Percentiles rank a stretch among this genome's conserved stretches.
These are phyloP conservation scores for Conticribra guillardii DNA, from an alignment of 108 stramenopile genomes.

Conservation along the genomic window DNA sequence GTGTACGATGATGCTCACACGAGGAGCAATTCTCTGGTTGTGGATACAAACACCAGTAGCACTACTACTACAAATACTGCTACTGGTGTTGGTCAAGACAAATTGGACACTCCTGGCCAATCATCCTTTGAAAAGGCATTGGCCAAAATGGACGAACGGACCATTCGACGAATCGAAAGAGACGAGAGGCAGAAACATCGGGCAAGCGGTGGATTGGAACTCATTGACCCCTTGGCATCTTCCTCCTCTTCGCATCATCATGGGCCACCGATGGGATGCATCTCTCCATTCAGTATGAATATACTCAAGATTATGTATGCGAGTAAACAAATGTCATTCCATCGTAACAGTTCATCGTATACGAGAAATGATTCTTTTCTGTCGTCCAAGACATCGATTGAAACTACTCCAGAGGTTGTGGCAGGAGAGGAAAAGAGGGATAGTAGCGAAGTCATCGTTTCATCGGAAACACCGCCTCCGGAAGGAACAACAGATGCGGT, in stretches of 20 bases:
- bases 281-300: constrained; percentile 33
- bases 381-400: neutral
- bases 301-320: constrained; percentile 38
- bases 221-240: neutral
- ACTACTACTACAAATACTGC: neutral
- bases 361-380: constrained; percentile 46
- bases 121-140: constrained; percentile 23
- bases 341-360: constrained; percentile 32
- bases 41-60: neutral
- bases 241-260: too few relatives aligned
- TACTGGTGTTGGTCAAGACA: too few relatives aligned
- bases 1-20: neutral
- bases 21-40: neutral
- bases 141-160: constrained; percentile 36
- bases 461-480: neutral
- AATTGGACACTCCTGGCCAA: too few relatives aligned
- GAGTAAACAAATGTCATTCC: constrained; percentile 41
- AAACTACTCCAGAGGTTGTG: neutral
- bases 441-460: neutral
- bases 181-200: constrained; percentile 22
- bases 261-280: constrained; percentile 5
- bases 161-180: constrained; percentile 35
- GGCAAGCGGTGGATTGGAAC: neutral
- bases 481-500: neutral
- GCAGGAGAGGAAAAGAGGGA: neutral